Evolutionary conservation across 768 basidiomycete species (phyloP).

Genomic region (Lentinula guzmanii): DNA sequence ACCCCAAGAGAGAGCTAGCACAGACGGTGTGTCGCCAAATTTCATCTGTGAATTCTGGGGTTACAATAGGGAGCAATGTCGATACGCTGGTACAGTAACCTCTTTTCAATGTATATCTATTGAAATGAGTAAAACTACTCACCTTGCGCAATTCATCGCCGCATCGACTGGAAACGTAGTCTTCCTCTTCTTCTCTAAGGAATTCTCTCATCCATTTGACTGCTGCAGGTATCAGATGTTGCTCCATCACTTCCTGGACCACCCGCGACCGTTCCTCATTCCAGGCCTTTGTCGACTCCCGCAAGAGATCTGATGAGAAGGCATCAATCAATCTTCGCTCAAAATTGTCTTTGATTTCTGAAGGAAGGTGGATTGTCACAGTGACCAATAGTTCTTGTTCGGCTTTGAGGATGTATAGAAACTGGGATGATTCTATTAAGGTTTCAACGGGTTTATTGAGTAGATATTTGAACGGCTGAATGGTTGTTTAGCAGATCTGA

Average conservation of each 20-base stretch:
- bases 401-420: constrained; percentile 85
- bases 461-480: constrained; percentile 93
- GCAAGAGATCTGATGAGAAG: constrained; percentile 79
- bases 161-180: constrained; percentile 65
- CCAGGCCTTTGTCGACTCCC: constrained; percentile 85
- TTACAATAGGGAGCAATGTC: constrained; percentile 74
- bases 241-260: constrained; percentile 71
- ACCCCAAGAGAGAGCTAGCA: constrained; percentile 91
- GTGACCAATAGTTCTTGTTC: constrained; percentile 86
- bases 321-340: constrained; percentile 74
- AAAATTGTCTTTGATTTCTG: constrained; percentile 57
- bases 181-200: constrained; percentile 87
- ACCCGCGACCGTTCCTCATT: constrained; percentile 79
- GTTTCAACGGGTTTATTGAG: constrained; percentile 66
- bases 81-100: constrained; percentile 52
- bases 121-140: constrained; percentile 17
- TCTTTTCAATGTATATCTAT: constrained; percentile 5
- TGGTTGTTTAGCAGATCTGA: constrained; percentile 48
- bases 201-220: constrained; percentile 88
- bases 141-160: constrained; percentile 67
- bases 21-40: constrained; percentile 65
- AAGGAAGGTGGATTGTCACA: constrained; percentile 62
- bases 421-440: constrained; percentile 71
- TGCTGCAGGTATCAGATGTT: constrained; percentile 78
- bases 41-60: constrained; percentile 43